Conservation (phyloP, 176 grass and related monocot genomes). For the Saccharum spontaneum region DNA sequence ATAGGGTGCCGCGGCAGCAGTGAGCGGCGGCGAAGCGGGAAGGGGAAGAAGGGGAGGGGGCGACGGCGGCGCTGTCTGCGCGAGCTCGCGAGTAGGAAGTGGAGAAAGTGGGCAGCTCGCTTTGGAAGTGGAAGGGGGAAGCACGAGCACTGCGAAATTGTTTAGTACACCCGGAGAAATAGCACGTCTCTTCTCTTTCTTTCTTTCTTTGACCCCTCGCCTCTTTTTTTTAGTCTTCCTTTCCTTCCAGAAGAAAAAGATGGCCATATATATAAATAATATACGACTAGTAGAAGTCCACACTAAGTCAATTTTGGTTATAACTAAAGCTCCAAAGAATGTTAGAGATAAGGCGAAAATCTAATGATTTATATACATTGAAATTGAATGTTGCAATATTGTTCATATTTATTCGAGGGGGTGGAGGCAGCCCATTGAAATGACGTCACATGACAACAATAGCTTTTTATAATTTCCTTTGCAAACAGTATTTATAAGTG, state of each 20-base stretch:
- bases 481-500: not conserved
- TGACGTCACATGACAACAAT: no score
- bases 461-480: not conserved
- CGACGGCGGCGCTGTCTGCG: not conserved
- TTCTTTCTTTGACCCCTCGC: not conserved
- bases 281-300: not conserved
- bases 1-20: not conserved
- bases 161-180: not conserved
- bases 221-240: not conserved
- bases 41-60: not conserved
- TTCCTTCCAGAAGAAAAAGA: not conserved
- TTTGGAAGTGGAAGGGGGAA: not conserved
- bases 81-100: not conserved
- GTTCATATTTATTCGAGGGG: not conserved
- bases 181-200: not conserved
- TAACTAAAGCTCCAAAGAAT: not conserved
- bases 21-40: not conserved
- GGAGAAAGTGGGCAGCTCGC: slow-evolving; percentile 31
- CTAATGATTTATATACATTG: not conserved
- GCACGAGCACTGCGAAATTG: not conserved
- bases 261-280: not conserved
- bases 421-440: no score
- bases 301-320: not conserved
- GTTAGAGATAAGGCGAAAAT: no score
- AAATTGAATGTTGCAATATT: not conserved